Evolutionary conservation across 768 basidiomycete genomes (phyloP).

Genomic region (Rhodosporidiobolus sp.): DNA sequence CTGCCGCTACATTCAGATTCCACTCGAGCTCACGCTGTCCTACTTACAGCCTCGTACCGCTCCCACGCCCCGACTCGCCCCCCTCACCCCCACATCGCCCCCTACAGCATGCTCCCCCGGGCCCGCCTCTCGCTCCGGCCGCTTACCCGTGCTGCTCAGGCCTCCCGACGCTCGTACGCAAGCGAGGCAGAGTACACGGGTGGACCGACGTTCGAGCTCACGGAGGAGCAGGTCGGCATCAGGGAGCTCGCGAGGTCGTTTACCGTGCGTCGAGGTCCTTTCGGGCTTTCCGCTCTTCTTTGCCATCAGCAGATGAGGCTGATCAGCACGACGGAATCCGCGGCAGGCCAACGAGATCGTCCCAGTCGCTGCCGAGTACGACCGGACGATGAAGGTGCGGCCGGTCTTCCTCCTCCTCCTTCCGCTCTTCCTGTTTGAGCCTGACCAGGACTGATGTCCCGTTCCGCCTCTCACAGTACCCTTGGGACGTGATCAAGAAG

Average conservation of each 20-base stretch:
- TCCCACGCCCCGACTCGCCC: not conserved
- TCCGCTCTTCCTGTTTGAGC: not conserved
- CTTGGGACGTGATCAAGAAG: slow-evolving; percentile 50
- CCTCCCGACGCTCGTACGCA: slow-evolving; percentile 2
- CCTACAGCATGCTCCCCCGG: slow-evolving; percentile 21
- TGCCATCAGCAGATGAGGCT: not conserved
- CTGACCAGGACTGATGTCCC: not conserved
- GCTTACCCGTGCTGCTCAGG: not conserved
- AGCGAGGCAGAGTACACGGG: slow-evolving; percentile 7
- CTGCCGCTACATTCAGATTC: not conserved
- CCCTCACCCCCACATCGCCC: not conserved
- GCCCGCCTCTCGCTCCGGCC: slow-evolving; percentile 6
- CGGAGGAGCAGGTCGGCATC: slow-evolving; percentile 49
- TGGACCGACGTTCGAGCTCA: slow-evolving; percentile 45
- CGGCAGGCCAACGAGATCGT: slow-evolving; percentile 41
- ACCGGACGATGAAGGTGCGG: slow-evolving; percentile 48
- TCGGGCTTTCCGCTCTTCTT: not conserved
- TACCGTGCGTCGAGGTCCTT: slow-evolving; percentile 29
- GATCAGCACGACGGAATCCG: not conserved
- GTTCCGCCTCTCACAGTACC: slow-evolving; percentile 45
- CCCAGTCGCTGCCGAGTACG: slow-evolving; percentile 50
- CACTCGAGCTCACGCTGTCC: not conserved
- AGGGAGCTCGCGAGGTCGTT: slow-evolving; percentile 42
- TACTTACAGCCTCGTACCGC: not conserved
- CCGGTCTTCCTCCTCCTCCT: not conserved